Percentiles rank a stretch among this genome's conserved stretches.
Conservation (phyloP, 108 stramenopile species). For the Aurantiochytrium sp. region DNA sequence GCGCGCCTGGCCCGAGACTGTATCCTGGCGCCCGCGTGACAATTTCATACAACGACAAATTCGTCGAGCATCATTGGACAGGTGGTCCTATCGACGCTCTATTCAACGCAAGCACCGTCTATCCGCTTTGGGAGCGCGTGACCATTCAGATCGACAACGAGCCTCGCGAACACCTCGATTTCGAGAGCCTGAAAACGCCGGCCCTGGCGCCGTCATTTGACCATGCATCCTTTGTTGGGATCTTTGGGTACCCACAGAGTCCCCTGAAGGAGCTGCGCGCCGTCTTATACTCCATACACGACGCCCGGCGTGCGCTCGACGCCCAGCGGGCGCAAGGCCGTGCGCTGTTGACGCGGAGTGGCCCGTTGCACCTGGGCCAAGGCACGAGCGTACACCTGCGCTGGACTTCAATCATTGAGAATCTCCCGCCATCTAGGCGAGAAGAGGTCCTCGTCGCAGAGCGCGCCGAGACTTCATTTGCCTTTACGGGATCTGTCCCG, state of each 20-base stretch:
- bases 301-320: background rate
- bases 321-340: background rate
- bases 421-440: background rate
- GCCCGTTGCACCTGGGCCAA: background rate
- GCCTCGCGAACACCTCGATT: background rate
- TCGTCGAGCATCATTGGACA: no score
- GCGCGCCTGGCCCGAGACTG: no score
- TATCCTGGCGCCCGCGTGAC: no score
- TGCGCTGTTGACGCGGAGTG: background rate
- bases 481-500: background rate
- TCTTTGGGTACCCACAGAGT: background rate
- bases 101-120: background rate
- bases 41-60: no score
- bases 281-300: background rate
- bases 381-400: background rate
- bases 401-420: background rate
- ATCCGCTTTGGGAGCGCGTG: background rate
- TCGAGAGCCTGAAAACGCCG: background rate
- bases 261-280: background rate
- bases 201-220: background rate
- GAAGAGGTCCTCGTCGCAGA: background rate
- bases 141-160: background rate
- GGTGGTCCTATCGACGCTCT: no score
- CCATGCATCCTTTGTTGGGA: background rate
- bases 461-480: background rate